phyloP scores from a whole-genome alignment of 129 eudicot species.

The Arctium minus region DNA sequence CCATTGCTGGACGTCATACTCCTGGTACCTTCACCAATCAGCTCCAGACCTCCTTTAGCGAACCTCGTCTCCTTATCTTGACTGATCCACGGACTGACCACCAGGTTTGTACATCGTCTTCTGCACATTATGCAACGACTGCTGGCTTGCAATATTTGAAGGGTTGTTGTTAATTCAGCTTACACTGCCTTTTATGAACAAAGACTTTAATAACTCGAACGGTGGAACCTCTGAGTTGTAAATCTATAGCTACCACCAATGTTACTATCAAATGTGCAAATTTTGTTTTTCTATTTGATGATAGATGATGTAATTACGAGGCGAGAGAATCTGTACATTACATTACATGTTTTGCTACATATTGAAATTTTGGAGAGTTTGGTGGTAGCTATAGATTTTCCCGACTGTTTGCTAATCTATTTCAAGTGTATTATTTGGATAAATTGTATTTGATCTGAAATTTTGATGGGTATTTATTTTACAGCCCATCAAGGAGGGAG shows the following conservation, averaged over 20 bases:
- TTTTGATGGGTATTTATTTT: not conserved
- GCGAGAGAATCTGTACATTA: too few relatives aligned
- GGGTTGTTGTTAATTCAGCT: not conserved
- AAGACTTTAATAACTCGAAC: not conserved
- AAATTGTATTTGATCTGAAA: not conserved
- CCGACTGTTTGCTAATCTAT: not conserved
- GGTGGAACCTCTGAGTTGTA: not conserved
- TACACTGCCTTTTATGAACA: not conserved
- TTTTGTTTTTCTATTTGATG: not conserved
- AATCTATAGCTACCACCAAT: not conserved
- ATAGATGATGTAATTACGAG: not conserved
- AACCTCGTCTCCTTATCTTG: conserved; percentile 63
- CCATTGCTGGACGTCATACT: conserved; percentile 77
- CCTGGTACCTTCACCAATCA: conserved; percentile 77
- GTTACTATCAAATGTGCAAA: not conserved
- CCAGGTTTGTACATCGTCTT: conserved; percentile 30
- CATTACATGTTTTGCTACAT: not conserved
- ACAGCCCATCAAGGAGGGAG: conserved; percentile 78
- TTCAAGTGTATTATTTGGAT: not conserved
- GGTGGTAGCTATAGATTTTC: too few relatives aligned
- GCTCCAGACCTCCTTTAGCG: conserved; percentile 67
- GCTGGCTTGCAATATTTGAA: not conserved
- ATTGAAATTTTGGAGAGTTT: not conserved
- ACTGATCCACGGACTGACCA: conserved; percentile 78
- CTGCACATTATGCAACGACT: not conserved